phyloP scores from a whole-genome alignment of 2,329 filamentous ascomycete genomes.

The Verticillium zaregamsianum region DNA sequence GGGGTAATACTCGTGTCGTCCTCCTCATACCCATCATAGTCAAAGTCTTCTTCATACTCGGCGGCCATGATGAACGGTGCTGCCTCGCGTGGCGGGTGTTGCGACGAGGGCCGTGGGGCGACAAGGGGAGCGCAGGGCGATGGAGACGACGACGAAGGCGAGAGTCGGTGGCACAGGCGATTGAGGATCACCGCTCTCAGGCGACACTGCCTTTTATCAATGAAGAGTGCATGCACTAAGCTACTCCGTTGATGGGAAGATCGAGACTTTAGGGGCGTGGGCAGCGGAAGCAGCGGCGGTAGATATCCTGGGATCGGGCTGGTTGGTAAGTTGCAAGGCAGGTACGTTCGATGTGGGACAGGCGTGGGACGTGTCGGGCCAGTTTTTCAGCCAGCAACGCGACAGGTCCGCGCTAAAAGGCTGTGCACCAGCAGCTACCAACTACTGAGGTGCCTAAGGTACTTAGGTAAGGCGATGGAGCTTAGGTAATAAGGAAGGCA shows the following conservation, averaged over 20 bases:
- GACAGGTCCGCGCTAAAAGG: neutral
- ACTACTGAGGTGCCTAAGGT: no score
- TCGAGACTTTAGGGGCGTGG: neutral
- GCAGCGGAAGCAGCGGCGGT: neutral
- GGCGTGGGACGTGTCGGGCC: neutral
- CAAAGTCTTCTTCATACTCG: slow-evolving; percentile 53
- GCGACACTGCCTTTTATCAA: neutral
- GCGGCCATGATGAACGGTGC: slow-evolving; percentile 41
- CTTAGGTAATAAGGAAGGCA: no score
- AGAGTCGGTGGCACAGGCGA: neutral
- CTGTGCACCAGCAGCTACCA: neutral
- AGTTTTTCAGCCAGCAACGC: neutral
- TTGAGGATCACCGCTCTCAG: neutral
- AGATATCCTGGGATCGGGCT: neutral
- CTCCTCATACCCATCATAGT: slow-evolving; percentile 68
- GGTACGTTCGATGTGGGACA: neutral
- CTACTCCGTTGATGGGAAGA: neutral
- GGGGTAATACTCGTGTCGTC: slow-evolving; percentile 75
- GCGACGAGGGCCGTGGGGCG: neutral
- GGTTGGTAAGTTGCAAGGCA: neutral
- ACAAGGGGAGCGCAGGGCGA: neutral
- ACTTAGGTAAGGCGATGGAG: no score
- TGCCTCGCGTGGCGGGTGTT: neutral
- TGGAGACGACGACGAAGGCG: neutral
- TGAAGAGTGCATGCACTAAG: neutral